A percentile compares a stretch with the other conserved stretches of the same genome.
phyloP scores from a whole-genome alignment of 106 monocot genomes.

The Platanthera guangdongensis region DNA sequence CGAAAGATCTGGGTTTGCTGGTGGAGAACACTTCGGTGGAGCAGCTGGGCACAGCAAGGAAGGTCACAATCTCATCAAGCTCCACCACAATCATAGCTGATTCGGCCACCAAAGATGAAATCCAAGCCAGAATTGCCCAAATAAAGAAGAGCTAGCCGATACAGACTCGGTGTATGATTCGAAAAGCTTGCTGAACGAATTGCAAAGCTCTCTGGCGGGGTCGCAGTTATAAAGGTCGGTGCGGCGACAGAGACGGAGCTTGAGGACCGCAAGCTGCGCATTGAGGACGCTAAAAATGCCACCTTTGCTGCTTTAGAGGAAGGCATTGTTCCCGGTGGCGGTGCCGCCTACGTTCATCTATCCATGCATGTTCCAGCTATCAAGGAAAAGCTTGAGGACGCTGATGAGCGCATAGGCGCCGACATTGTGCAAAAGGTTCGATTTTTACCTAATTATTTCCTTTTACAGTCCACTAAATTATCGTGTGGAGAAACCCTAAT shows the following conservation, averaged over 20 bases:
- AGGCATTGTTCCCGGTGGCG: conserved; percentile 89
- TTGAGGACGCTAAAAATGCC: conserved; percentile 91
- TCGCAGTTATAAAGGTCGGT: conserved; percentile 86
- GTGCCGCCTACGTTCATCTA: conserved; percentile 70
- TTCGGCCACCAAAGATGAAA: conserved; percentile 72
- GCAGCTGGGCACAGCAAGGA: conserved; percentile 68
- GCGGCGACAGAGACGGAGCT: conserved; percentile 87
- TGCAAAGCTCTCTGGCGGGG: conserved; percentile 76
- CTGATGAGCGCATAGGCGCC: conserved; percentile 68
- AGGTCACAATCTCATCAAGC: conserved; percentile 48
- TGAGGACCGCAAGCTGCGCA: conserved; percentile 74
- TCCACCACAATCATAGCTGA: conserved; percentile 71
- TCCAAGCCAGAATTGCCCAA: conserved; percentile 65
- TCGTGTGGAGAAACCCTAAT: not conserved
- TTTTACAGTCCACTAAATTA: not conserved
- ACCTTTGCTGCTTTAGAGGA: conserved; percentile 90
- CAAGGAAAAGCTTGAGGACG: conserved; percentile 64
- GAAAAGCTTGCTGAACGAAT: conserved; percentile 74
- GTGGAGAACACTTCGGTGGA: conserved; percentile 51
- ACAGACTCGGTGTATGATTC: conserved; percentile 65
- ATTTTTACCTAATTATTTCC: not conserved
- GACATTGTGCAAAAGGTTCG: conserved; percentile 73
- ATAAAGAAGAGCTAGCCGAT: conserved; percentile 75
- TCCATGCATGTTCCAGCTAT: conserved; percentile 60
- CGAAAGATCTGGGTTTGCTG: conserved; percentile 67